Percentiles rank a stretch among this genome's conserved stretches.
These are phyloP conservation scores for Lepidium sativum DNA, from an alignment of 345 rosid species.

Conservation along the genomic window DNA sequence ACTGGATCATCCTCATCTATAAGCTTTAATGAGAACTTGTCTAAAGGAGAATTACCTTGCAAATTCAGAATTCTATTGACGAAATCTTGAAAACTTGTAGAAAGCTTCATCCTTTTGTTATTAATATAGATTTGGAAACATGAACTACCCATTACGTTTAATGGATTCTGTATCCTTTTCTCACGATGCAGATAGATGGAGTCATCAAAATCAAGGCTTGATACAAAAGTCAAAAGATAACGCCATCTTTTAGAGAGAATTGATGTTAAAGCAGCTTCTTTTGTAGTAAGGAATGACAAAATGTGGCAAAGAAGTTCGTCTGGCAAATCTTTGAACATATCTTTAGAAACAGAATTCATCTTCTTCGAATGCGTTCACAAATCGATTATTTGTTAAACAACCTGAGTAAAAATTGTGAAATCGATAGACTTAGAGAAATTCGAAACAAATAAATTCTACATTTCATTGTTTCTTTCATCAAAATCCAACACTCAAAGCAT, in stretches of 20 bases:
- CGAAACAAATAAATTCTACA: too few species aligned
- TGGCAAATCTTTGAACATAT: not conserved
- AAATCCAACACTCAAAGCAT: too few species aligned
- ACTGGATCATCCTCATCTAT: not conserved
- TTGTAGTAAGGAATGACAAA: not conserved
- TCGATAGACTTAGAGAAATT: too few species aligned
- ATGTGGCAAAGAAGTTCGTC: not conserved
- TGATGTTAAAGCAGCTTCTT: not conserved
- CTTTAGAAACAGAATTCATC: not conserved
- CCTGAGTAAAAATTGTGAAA: too few species aligned
- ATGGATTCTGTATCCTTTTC: too few species aligned
- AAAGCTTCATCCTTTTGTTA: not conserved
- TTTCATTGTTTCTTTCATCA: too few species aligned
- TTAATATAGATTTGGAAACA: too few species aligned
- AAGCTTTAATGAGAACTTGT: not conserved
- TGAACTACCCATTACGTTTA: too few species aligned
- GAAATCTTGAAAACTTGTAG: not conserved
- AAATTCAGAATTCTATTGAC: not conserved
- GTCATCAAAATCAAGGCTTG: slow-evolving; percentile 10
- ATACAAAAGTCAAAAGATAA: not conserved
- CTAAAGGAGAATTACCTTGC: not conserved
- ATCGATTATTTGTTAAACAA: too few species aligned
- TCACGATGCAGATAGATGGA: not conserved
- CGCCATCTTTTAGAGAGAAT: slow-evolving; percentile 2
- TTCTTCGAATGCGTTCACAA: not conserved